Conservation (phyloP, 495 filamentous ascomycete genomes). For the Lasiosphaeriaceae sp. region DNA sequence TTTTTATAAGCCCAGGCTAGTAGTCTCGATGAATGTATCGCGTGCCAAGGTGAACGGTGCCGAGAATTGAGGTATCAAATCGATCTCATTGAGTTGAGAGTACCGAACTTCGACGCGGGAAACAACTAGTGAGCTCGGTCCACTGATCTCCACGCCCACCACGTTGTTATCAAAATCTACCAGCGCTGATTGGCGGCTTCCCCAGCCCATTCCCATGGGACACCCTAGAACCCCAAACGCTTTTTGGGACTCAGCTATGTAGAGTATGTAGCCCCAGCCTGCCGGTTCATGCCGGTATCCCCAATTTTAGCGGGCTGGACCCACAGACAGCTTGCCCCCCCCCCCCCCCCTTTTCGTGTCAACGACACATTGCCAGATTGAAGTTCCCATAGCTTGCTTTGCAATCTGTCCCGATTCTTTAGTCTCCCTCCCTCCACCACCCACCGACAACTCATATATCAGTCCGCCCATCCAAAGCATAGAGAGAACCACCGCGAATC, state of each 20-base stretch:
- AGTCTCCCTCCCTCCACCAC: not conserved
- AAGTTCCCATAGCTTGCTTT: not conserved
- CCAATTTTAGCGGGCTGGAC: not conserved
- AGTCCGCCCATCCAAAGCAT: not conserved
- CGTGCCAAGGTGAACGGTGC: no score
- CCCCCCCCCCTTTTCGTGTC: no score
- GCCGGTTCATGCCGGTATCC: not conserved
- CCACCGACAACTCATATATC: not conserved
- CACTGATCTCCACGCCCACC: no score
- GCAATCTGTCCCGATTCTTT: not conserved
- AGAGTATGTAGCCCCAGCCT: no score
- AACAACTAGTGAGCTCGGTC: no score
- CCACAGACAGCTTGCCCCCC: not conserved
- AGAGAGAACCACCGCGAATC: not conserved
- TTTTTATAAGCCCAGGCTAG: no score
- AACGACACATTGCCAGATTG: constrained; percentile 10
- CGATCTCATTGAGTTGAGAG: no score
- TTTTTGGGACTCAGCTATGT: not conserved
- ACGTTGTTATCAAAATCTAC: no score
- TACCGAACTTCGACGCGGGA: no score
- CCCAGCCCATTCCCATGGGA: not conserved
- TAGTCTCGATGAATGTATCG: no score
- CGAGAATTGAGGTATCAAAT: no score
- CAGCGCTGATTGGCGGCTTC: no score
- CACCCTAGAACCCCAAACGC: not conserved